phyloP scores from a whole-genome alignment of 2,329 filamentous ascomycete genomes.

The Tolypocladium guangdongense region DNA sequence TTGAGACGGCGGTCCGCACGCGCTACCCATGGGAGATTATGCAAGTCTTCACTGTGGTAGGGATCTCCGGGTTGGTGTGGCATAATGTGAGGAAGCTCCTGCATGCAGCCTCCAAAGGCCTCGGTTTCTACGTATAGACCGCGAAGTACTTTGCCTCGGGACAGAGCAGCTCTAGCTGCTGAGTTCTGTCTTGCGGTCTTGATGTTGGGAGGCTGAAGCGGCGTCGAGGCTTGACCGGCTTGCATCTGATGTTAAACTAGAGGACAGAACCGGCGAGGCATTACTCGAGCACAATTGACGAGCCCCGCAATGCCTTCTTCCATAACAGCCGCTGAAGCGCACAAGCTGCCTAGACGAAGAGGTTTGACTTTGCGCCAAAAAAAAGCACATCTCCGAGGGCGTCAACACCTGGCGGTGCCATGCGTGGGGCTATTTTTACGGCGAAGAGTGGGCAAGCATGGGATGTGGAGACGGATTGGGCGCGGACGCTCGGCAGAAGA shows the following conservation, averaged over 20 bases:
- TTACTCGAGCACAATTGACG: too few relatives aligned
- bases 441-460: too few relatives aligned
- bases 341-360: too few relatives aligned
- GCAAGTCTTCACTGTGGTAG: constrained; percentile 41
- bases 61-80: constrained; percentile 30
- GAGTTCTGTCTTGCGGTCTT: background rate
- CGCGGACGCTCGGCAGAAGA: too few relatives aligned
- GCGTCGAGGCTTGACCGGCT: background rate
- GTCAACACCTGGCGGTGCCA: too few relatives aligned
- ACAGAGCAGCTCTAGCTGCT: background rate
- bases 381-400: too few relatives aligned
- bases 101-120: constrained; percentile 7
- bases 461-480: too few relatives aligned
- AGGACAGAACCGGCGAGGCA: background rate
- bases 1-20: constrained; percentile 49
- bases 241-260: background rate
- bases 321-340: too few relatives aligned
- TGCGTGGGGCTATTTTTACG: too few relatives aligned
- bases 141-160: background rate
- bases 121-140: constrained; percentile 7
- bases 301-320: too few relatives aligned
- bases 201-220: background rate
- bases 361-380: too few relatives aligned
- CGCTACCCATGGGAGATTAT: constrained; percentile 43
- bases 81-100: constrained; percentile 23